Percentiles rank a stretch among this genome's conserved stretches.
phyloP scores from a whole-genome alignment of 116 monocot species.

The Cymodocea nodosa region DNA sequence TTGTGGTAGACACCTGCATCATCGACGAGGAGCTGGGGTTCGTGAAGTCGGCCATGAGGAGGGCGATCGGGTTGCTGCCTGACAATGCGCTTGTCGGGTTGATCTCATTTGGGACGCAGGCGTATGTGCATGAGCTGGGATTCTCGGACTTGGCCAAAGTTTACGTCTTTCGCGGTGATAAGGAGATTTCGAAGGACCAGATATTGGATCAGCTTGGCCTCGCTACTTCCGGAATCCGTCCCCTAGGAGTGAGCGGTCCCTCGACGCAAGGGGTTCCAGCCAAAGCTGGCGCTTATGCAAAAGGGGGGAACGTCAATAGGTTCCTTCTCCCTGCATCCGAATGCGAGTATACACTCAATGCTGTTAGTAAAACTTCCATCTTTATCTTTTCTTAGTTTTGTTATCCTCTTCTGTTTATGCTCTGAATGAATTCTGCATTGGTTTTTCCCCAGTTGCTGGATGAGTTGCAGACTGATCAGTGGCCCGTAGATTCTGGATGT shows the following conservation, averaged over 20 bases:
- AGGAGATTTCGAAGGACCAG: conserved; percentile 79
- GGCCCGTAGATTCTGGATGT: conserved; percentile 74
- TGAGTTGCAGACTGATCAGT: conserved; percentile 91
- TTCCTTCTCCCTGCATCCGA: conserved; percentile 87
- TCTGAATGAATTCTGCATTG: neutral
- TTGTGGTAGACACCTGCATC: conserved; percentile 81
- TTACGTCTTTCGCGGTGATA: conserved; percentile 81
- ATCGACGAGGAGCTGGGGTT: conserved; percentile 93
- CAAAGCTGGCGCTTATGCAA: neutral
- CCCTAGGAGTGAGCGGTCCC: conserved; percentile 2
- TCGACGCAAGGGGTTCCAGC: neutral
- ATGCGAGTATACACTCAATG: conserved; percentile 77
- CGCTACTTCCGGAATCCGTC: conserved; percentile 4
- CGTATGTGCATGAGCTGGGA: conserved; percentile 81
- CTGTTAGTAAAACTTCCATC: conserved; percentile 32
- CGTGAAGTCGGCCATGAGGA: conserved; percentile 66
- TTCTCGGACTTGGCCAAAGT: conserved; percentile 68
- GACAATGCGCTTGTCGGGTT: conserved; percentile 90
- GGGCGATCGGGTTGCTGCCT: conserved; percentile 73
- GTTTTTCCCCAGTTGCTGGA: conserved; percentile 58
- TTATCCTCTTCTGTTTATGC: neutral
- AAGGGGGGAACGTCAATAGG: conserved; percentile 33
- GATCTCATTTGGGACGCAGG: conserved; percentile 95
- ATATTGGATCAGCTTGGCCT: conserved; percentile 90
- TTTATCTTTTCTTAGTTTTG: neutral